Conservation (phyloP, 2,329 filamentous ascomycete species). For the Epichloe sp. region DNA sequence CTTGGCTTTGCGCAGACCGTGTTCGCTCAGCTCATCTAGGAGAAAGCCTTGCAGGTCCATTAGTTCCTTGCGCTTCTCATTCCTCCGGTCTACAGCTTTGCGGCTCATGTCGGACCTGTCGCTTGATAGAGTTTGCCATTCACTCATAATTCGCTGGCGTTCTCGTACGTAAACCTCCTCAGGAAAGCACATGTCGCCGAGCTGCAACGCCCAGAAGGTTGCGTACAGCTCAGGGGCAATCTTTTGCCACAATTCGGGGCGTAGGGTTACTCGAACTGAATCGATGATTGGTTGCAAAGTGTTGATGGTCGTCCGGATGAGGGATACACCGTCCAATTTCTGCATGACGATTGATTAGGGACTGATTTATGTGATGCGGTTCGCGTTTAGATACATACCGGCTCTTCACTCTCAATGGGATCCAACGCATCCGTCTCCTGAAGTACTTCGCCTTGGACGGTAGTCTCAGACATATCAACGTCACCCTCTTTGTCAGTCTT, state of each 20-base stretch:
- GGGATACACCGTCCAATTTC: conserved; percentile 22
- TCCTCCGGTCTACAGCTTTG: conserved; percentile 49
- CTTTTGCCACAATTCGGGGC: conserved; percentile 50
- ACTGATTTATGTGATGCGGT: conserved; percentile 4
- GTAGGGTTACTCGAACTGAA: conserved; percentile 47
- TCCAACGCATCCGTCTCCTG: conserved; percentile 16
- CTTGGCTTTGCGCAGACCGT: conserved; percentile 52
- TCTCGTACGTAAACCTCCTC: conserved; percentile 68
- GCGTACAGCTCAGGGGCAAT: conserved; percentile 74
- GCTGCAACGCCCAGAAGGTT: conserved; percentile 82
- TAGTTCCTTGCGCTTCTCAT: conserved; percentile 53
- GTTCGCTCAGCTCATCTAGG: conserved; percentile 58
- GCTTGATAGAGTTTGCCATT: conserved; percentile 52
- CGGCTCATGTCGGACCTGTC: conserved; percentile 63
- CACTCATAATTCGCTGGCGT: conserved; percentile 52
- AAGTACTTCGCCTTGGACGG: conserved; percentile 13
- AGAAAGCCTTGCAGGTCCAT: conserved; percentile 57
- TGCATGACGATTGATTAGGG: conserved; percentile 15
- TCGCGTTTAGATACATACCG: conserved; percentile 14
- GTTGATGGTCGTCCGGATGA: conserved; percentile 17
- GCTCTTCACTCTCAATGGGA: conserved; percentile 16
- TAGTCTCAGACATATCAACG: conserved; percentile 32
- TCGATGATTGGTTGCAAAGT: conserved; percentile 59
- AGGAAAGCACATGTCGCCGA: conserved; percentile 69
- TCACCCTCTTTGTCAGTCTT: conserved; percentile 43